Evolutionary conservation across 139 green algal genomes (phyloP), one percentile per base, ranked within the genome.

Genomic region (Volvox reticuliferus): DNA sequence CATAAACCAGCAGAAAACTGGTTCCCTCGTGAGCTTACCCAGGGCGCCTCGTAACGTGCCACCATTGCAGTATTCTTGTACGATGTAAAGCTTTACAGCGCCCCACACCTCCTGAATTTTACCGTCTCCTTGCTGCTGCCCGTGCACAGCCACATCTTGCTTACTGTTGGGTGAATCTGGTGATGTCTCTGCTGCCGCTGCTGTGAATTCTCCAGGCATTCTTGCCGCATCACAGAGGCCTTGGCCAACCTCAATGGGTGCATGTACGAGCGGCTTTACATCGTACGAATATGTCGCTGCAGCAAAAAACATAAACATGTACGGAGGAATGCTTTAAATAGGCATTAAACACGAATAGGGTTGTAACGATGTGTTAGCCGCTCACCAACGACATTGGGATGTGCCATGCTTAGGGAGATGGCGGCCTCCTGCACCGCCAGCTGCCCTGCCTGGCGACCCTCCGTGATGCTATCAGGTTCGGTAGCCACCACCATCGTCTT

Each of bases 401-500:
- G 65, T 16, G 65, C 21, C 65, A 73, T 73, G 65, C 21, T 28
- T 2, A 73, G 21, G 21, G 65, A 73, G 65, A 73, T 73, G 65
- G 65, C 65, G 24, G 65, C 65, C 65, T 73, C 65, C 65, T 24
- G 65, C 65, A 73, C 65, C 21, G 65, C 65, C 65, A 5, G 65
- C 65, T 73, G 65, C 65, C 65, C 2, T 5, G 24, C 65, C 65
- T 28, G 65, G 65, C 65, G 21, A 73, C 21, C 24, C 65, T 73
- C 21, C 21, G 21, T 73, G 65, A 24, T 73, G 65, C 65, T 28
- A 16, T 24, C 77, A 12, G 33, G 19, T 22, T 26, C 37, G 30
- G 16, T 36, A 13, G 68, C n/a, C 30, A 88, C 82, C 82, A 88
- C 65, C 62, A 63, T 36, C 33, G 63, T 88, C 67, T 88, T 88